phyloP scores from a whole-genome alignment of 179 eudicot species.

The Dionaea muscipula region DNA sequence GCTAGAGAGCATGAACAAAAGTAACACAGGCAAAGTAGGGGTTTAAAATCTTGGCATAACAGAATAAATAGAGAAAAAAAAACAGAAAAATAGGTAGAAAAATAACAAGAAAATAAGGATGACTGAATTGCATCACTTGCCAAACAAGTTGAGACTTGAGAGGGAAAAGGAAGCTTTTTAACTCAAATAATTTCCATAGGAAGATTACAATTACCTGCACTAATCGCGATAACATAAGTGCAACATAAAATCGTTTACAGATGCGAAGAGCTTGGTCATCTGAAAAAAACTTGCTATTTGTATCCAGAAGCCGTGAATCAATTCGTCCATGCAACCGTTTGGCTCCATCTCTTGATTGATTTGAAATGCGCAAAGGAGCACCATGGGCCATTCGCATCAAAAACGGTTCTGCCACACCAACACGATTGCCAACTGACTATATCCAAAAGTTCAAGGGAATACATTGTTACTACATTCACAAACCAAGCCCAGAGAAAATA shows the following conservation, averaged over 20 bases:
- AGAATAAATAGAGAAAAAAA: neutral
- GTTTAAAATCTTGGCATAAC: neutral
- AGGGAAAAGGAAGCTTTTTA: neutral
- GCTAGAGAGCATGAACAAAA: too few relatives aligned
- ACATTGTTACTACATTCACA: neutral
- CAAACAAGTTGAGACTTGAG: neutral
- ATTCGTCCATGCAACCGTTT: constrained; percentile 38
- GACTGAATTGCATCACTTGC: neutral
- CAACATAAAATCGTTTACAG: constrained; percentile 82
- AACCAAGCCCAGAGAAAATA: neutral
- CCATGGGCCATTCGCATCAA: constrained; percentile 98
- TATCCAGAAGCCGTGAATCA: constrained; percentile 33
- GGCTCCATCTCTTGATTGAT: constrained; percentile 32
- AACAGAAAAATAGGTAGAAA: neutral
- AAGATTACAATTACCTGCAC: constrained; percentile 58
- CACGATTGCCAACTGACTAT: constrained; percentile 96
- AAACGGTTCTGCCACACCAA: constrained; percentile 91
- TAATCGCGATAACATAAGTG: constrained; percentile 80
- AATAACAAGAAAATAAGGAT: neutral
- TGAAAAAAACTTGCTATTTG: constrained; percentile 37
- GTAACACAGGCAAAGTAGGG: neutral
- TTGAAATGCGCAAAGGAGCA: constrained; percentile 49
- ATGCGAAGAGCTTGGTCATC: constrained; percentile 83
- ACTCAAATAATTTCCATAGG: constrained; percentile 3
- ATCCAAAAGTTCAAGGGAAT: constrained; percentile 1